phyloP scores from a whole-genome alignment of 148 eudicot genomes.

The Cornus florida region DNA sequence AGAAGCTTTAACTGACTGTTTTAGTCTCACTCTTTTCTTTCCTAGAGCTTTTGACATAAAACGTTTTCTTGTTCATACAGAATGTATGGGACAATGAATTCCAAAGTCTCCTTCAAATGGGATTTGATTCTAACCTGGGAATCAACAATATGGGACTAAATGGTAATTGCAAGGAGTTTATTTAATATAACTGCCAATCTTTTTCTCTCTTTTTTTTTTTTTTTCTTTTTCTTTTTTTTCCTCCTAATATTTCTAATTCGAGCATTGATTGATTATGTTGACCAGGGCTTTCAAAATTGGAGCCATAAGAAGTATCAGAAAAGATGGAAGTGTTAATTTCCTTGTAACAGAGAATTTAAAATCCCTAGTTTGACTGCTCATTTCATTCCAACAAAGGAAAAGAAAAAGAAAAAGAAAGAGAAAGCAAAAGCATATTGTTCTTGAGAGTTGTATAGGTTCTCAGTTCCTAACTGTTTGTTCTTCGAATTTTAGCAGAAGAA shows the following conservation, averaged over 20 bases:
- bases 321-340: constrained; percentile 2
- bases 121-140: constrained; percentile 62
- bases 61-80: constrained; percentile 30
- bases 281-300: constrained; percentile 66
- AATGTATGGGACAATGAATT: constrained; percentile 76
- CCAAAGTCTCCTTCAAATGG: constrained; percentile 86
- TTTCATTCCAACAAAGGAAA: constrained; percentile 17
- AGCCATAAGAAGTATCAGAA: constrained; percentile 42
- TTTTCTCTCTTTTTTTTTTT: neutral
- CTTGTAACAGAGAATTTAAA: constrained; percentile 27
- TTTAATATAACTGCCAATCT: neutral
- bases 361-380: constrained; percentile 33
- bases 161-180: constrained; percentile 42
- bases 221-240: neutral
- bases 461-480: constrained; percentile 71
- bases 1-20: neutral
- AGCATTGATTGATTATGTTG: constrained; percentile 3
- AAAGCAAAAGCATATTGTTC: constrained; percentile 22
- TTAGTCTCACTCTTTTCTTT: neutral
- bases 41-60: neutral
- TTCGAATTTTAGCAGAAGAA: constrained; percentile 88
- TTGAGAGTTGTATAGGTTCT: constrained; percentile 63
- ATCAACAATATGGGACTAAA: constrained; percentile 62
- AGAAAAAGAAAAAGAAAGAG: neutral
- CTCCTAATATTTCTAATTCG: neutral